Evolutionary conservation across 768 basidiomycete genomes (phyloP).

Genomic region (Chiua virens): DNA sequence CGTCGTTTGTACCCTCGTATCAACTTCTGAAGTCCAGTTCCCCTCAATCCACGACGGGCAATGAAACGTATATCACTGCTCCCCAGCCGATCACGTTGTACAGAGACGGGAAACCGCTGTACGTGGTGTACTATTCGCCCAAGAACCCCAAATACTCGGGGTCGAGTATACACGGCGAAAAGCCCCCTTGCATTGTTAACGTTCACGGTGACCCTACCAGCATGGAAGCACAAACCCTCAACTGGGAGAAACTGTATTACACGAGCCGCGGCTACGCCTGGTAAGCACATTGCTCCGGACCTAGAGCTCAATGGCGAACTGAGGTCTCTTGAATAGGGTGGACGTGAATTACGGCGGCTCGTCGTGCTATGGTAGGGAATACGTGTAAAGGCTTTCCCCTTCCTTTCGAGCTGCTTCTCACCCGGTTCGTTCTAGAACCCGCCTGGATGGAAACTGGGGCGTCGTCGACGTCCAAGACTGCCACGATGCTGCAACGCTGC

Average conservation of each 20-base stretch:
- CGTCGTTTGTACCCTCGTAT: conserved; percentile 24
- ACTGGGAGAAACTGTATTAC: conserved; percentile 60
- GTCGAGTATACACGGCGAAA: conserved; percentile 46
- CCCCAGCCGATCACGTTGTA: conserved; percentile 48
- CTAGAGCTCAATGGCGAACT: neutral
- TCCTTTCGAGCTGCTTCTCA: neutral
- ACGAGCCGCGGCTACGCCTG: conserved; percentile 75
- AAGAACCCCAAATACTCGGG: conserved; percentile 60
- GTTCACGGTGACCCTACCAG: conserved; percentile 76
- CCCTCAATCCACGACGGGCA: conserved; percentile 6
- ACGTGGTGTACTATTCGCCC: conserved; percentile 69
- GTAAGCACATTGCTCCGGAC: conserved; percentile 34
- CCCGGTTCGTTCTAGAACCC: conserved; percentile 31
- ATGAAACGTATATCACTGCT: conserved; percentile 41
- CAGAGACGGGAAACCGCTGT: conserved; percentile 40
- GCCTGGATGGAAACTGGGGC: conserved; percentile 70
- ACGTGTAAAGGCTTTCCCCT: conserved; percentile 39
- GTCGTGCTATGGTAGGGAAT: conserved; percentile 68
- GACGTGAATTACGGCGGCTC: conserved; percentile 82
- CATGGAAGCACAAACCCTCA: conserved; percentile 45
- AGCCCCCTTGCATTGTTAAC: conserved; percentile 64
- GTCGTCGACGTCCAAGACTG: conserved; percentile 71
- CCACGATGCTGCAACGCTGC: conserved; percentile 48
- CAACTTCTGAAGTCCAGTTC: conserved; percentile 26
- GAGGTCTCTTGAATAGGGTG: conserved; percentile 39